Evolutionary conservation across 768 basidiomycete genomes (phyloP).

Genomic region (Boletus coccyginus): DNA sequence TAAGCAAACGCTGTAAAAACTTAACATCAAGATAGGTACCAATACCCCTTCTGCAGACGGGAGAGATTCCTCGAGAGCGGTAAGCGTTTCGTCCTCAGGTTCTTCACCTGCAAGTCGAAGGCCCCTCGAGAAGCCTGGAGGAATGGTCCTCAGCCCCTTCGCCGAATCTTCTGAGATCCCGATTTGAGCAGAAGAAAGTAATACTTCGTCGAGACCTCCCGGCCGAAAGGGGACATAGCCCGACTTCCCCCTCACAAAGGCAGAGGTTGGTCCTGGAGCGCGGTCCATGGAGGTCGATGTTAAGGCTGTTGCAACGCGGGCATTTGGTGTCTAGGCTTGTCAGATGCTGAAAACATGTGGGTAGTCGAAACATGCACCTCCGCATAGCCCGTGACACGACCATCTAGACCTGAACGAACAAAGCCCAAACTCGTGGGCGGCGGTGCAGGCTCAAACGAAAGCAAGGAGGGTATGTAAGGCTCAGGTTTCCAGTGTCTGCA

Average conservation of each 20-base stretch:
- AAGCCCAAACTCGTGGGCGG: constrained; percentile 74
- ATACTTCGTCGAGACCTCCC: constrained; percentile 79
- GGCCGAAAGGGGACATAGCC: constrained; percentile 93
- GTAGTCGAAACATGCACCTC: constrained; percentile 53
- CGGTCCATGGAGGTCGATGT: constrained; percentile 85
- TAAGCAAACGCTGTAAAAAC: constrained; percentile 19
- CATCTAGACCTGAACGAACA: constrained; percentile 74
- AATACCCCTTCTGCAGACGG: constrained; percentile 9
- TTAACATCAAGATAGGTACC: constrained; percentile 8
- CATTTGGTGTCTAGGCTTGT: constrained; percentile 48
- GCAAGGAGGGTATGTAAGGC: constrained; percentile 58
- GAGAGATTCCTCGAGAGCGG: constrained; percentile 25
- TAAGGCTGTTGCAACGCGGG: constrained; percentile 60
- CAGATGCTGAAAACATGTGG: neutral
- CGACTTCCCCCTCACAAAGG: constrained; percentile 92
- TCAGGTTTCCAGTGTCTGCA: constrained; percentile 71
- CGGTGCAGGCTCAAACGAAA: constrained; percentile 64
- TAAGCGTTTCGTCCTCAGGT: constrained; percentile 43
- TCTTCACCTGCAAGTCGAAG: constrained; percentile 66
- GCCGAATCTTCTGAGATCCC: constrained; percentile 38
- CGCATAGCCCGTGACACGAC: constrained; percentile 74
- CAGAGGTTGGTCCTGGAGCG: constrained; percentile 72
- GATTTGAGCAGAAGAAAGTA: constrained; percentile 31
- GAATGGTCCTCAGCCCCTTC: constrained; percentile 56
- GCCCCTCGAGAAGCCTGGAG: constrained; percentile 83